Conservation (phyloP, 225 moss, liverwort and hornwort species). For the Physcomitrium patens region DNA sequence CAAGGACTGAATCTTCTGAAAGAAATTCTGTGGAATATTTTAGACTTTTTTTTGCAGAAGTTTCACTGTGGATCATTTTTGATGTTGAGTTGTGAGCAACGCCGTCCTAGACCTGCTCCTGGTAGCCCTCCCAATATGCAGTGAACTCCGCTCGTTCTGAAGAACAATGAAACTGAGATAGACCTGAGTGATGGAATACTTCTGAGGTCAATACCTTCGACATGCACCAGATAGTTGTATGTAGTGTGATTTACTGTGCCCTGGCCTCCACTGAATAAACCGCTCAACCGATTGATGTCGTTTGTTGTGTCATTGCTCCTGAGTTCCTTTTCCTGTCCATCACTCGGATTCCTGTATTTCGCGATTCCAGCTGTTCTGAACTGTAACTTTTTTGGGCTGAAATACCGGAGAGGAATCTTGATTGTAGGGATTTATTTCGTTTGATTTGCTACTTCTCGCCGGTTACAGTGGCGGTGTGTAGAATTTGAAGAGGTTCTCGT, state of each 20-base stretch:
- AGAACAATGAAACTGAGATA: background rate
- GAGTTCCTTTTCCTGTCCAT: background rate
- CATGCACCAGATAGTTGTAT: background rate
- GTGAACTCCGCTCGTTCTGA: background rate
- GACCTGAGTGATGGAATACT: background rate
- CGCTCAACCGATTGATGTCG: slow-evolving; percentile 3
- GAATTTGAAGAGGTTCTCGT: background rate
- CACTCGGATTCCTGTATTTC: slow-evolving; percentile 1
- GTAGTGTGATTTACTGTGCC: background rate
- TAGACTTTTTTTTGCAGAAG: too few species aligned
- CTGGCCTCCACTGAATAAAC: slow-evolving; percentile 14
- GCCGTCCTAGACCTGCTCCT: too few species aligned
- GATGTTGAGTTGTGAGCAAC: too few species aligned
- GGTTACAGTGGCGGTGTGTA: slow-evolving; percentile 2
- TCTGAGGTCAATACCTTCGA: background rate
- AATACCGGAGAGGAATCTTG: background rate
- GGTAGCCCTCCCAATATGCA: too few species aligned
- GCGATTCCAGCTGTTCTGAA: slow-evolving; percentile 30
- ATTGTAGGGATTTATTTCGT: background rate
- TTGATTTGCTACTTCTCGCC: background rate
- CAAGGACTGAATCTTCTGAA: too few species aligned
- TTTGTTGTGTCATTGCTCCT: background rate
- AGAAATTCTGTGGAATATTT: too few species aligned
- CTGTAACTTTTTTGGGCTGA: slow-evolving; percentile 4
- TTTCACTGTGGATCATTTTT: too few species aligned